A percentile compares a stretch with the other conserved stretches of the same genome.
These are phyloP conservation scores for Biscogniauxia mediterranea DNA, from an alignment of 2,329 filamentous ascomycete species.

Conservation along the genomic window DNA sequence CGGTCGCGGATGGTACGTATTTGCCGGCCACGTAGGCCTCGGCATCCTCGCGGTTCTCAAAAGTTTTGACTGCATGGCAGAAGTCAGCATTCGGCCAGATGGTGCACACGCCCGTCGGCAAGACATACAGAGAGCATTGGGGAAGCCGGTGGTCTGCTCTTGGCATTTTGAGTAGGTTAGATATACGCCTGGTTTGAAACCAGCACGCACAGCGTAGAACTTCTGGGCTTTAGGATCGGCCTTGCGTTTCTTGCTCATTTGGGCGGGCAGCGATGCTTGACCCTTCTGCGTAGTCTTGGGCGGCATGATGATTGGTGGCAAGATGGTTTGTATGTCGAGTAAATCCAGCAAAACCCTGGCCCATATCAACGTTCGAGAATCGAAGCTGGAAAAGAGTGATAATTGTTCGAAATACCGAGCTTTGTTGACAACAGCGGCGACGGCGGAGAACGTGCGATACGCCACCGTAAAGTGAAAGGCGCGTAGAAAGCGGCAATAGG, in stretches of 20 bases:
- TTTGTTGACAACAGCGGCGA: neutral
- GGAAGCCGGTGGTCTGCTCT: constrained; percentile 58
- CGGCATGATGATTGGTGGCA: constrained; percentile 25
- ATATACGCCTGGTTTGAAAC: constrained; percentile 60
- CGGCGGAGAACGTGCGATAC: neutral
- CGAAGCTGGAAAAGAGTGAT: constrained; percentile 11
- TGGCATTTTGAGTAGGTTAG: constrained; percentile 60
- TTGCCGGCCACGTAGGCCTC: constrained; percentile 70
- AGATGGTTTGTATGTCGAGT: constrained; percentile 12
- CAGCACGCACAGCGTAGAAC: constrained; percentile 62
- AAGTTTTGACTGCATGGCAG: constrained; percentile 70
- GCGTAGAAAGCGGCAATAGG: neutral
- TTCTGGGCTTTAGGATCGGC: constrained; percentile 47
- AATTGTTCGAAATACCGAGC: neutral
- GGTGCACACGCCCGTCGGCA: constrained; percentile 2
- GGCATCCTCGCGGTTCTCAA: constrained; percentile 71
- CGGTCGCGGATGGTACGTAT: constrained; percentile 39
- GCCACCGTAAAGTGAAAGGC: neutral
- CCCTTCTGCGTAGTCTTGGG: constrained; percentile 18
- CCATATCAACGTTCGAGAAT: constrained; percentile 24
- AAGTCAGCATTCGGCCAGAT: constrained; percentile 8
- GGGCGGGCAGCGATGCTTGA: constrained; percentile 16
- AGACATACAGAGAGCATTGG: constrained; percentile 65
- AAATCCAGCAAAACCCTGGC: constrained; percentile 12
- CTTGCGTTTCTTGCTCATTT: constrained; percentile 47